phyloP scores from a whole-genome alignment of 148 eudicot species.

The Rhododendron mucronatum region DNA sequence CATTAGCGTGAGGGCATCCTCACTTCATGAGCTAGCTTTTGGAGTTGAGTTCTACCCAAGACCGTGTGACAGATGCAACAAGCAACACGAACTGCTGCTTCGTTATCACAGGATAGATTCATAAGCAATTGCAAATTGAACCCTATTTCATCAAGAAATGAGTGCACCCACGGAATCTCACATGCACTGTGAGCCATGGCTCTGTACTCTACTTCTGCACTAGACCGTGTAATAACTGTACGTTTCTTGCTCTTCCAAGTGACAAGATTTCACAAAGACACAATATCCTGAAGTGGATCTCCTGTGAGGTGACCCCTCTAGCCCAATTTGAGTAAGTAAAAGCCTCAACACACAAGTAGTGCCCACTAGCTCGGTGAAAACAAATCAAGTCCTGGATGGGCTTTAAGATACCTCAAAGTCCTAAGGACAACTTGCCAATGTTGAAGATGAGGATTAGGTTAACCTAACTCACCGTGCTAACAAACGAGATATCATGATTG shows the following conservation, averaged over 20 bases:
- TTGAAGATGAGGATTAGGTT: background rate
- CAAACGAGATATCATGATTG: background rate
- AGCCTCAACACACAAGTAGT: too few relatives aligned
- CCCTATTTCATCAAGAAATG: background rate
- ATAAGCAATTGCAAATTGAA: background rate
- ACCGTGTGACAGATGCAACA: too few relatives aligned
- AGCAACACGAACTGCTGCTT: background rate
- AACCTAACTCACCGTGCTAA: background rate
- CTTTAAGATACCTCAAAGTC: background rate
- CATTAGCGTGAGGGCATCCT: too few relatives aligned
- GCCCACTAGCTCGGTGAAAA: too few relatives aligned
- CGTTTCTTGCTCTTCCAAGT: background rate
- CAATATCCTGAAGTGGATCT: too few relatives aligned
- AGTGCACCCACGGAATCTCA: background rate
- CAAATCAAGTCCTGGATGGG: background rate
- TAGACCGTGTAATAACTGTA: background rate
- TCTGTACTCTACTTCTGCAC: background rate
- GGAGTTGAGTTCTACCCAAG: too few relatives aligned
- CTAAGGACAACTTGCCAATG: background rate
- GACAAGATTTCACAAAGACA: background rate
- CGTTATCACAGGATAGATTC: background rate
- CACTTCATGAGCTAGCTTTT: too few relatives aligned
- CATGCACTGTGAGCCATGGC: background rate
- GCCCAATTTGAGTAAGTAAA: too few relatives aligned
- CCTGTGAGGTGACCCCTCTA: too few relatives aligned